Conservation (phyloP, 805 yeast genomes). For the Wickerhamomyces sydowiorum region DNA sequence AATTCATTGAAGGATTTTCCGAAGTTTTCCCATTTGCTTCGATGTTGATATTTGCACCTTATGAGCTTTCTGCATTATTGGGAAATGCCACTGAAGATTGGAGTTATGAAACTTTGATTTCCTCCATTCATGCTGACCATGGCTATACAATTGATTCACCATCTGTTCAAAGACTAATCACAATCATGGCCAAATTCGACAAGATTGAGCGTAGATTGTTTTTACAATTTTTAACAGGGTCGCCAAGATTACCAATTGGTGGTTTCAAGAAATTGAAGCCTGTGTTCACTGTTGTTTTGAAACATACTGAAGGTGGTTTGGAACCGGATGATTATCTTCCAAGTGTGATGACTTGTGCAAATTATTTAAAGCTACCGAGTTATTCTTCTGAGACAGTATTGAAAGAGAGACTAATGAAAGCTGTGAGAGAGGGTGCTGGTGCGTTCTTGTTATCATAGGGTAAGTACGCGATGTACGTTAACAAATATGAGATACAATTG, state of each 20-base stretch:
- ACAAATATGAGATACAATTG: too few species aligned
- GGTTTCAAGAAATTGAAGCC: conserved; percentile 85
- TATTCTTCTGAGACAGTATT: conserved; percentile 62
- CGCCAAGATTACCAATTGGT: conserved; percentile 90
- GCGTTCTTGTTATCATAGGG: conserved; percentile 69
- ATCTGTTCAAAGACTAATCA: conserved; percentile 55
- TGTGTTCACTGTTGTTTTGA: conserved; percentile 79
- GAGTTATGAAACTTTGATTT: conserved; percentile 55
- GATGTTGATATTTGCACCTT: conserved; percentile 62
- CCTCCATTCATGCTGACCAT: conserved; percentile 77
- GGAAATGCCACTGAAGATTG: conserved; percentile 88
- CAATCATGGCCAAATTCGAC: conserved; percentile 51
- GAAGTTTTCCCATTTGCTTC: conserved; percentile 76
- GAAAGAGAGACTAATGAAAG: conserved; percentile 53
- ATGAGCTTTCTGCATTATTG: conserved; percentile 64
- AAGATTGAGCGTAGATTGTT: conserved; percentile 60
- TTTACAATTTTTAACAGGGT: conserved; percentile 85
- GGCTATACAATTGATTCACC: conserved; percentile 74
- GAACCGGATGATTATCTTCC: conserved; percentile 80
- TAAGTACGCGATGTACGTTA: not conserved
- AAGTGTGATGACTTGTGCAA: conserved; percentile 98
- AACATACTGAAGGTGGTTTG: conserved; percentile 66
- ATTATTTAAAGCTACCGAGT: conserved; percentile 83
- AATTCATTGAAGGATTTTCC: conserved; percentile 78
- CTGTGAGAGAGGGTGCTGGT: conserved; percentile 84